These are phyloP conservation scores for Phytophthora citricola DNA, from an alignment of 352 stramenopile species.

Conservation along the genomic window DNA sequence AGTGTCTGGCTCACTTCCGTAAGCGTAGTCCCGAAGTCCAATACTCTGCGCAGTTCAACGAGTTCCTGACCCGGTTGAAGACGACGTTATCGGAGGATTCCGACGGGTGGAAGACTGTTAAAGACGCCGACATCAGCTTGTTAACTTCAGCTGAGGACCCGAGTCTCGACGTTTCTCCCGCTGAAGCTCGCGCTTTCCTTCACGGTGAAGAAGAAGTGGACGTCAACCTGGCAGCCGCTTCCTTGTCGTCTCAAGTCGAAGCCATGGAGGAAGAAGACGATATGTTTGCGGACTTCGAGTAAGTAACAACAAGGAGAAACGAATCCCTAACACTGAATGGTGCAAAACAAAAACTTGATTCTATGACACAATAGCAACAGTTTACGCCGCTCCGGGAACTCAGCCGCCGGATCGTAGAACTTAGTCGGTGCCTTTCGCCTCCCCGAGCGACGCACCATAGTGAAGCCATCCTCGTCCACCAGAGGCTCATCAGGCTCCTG, in stretches of 20 bases:
- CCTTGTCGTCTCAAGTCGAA: slow-evolving; percentile 68
- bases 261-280: slow-evolving; percentile 74
- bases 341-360: slow-evolving; percentile 33
- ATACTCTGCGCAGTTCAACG: slow-evolving; percentile 79
- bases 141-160: slow-evolving; percentile 66
- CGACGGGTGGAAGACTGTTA: slow-evolving; percentile 56
- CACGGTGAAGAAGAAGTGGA: slow-evolving; percentile 66
- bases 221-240: slow-evolving; percentile 50
- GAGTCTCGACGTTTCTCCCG: slow-evolving; percentile 50
- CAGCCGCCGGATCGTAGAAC: slow-evolving; percentile 74
- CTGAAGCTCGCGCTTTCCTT: slow-evolving; percentile 66
- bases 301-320: slow-evolving; percentile 8
- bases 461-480: slow-evolving; percentile 82
- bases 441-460: slow-evolving; percentile 72
- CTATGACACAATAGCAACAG: slow-evolving; percentile 31
- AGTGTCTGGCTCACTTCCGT: slow-evolving; percentile 78
- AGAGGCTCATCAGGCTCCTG: slow-evolving; percentile 32
- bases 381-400: slow-evolving; percentile 83
- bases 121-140: slow-evolving; percentile 66
- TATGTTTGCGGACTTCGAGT: slow-evolving; percentile 88
- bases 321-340: slow-evolving; percentile 4
- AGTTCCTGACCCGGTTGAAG: slow-evolving; percentile 72
- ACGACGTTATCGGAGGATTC: slow-evolving; percentile 48
- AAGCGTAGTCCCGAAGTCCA: slow-evolving; percentile 75
- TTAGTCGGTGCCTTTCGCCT: slow-evolving; percentile 71